Evolutionary conservation across 805 yeast genomes (phyloP).

Genomic region (Ogataea kodamae): DNA sequence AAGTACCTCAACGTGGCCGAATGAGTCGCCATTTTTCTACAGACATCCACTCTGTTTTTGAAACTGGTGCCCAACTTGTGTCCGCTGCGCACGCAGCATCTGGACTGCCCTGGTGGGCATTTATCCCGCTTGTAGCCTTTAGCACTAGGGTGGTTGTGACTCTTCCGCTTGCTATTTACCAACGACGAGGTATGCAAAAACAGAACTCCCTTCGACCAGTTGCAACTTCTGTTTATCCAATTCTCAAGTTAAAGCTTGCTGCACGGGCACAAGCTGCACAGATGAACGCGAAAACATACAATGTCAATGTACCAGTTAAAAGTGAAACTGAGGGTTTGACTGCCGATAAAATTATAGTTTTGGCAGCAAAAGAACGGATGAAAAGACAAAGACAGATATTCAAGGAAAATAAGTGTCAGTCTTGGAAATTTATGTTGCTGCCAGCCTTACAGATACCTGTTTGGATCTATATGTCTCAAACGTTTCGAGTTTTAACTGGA

Average conservation of each 20-base stretch:
- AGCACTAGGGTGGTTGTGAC: constrained; percentile 64
- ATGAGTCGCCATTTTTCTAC: constrained; percentile 3
- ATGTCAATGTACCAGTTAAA: constrained; percentile 24
- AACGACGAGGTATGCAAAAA: constrained; percentile 62
- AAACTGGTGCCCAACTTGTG: constrained; percentile 33
- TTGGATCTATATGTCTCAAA: constrained; percentile 76
- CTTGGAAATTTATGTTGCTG: constrained; percentile 73
- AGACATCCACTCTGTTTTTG: constrained; percentile 12
- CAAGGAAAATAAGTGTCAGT: constrained; percentile 60
- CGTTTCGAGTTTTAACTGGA: constrained; percentile 74
- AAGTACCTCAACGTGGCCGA: neutral
- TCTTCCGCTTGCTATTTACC: constrained; percentile 72
- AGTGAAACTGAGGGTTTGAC: constrained; percentile 43
- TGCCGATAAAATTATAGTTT: constrained; percentile 72
- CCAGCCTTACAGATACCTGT: constrained; percentile 85
- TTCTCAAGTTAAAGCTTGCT: constrained; percentile 56
- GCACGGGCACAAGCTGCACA: constrained; percentile 39
- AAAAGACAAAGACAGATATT: constrained; percentile 72
- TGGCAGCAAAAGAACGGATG: constrained; percentile 75
- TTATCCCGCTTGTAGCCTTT: constrained; percentile 73
- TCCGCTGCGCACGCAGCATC: constrained; percentile 49
- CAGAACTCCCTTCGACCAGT: constrained; percentile 74
- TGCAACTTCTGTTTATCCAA: constrained; percentile 70
- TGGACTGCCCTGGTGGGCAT: constrained; percentile 78
- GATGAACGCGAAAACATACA: constrained; percentile 22